Percentiles rank a stretch among this genome's conserved stretches.
Evolutionary conservation across 148 eudicot genomes (phyloP).

Genomic region (Nepenthes gracilis): DNA sequence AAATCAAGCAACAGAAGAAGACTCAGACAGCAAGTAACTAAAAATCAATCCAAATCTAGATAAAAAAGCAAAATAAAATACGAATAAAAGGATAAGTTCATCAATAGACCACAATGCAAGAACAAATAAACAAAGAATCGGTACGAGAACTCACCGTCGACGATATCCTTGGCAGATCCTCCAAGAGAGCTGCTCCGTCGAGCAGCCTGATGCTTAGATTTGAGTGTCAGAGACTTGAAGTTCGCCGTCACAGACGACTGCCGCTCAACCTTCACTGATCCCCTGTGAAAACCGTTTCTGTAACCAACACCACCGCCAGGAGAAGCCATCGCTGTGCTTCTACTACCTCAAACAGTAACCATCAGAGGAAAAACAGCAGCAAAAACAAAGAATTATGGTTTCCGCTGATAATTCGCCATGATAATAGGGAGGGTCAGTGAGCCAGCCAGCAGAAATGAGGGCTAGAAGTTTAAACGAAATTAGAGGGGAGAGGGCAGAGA

Average conservation of each 20-base stretch:
- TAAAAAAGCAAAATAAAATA: too few relatives aligned
- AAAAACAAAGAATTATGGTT: too few relatives aligned
- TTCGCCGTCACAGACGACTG: background rate
- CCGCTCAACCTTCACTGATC: slow-evolving; percentile 1
- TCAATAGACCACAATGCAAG: background rate
- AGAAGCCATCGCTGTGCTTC: background rate
- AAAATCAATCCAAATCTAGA: too few relatives aligned
- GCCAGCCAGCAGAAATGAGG: too few relatives aligned
- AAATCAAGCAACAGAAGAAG: too few relatives aligned
- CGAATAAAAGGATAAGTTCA: background rate
- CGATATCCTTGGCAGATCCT: slow-evolving; percentile 3
- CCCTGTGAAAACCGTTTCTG: background rate
- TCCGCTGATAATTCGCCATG: too few relatives aligned
- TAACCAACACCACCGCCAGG: slow-evolving; percentile 2
- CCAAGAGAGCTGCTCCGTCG: background rate
- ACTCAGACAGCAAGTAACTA: too few relatives aligned
- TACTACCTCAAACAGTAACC: too few relatives aligned
- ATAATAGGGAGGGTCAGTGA: too few relatives aligned
- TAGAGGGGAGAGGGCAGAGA: too few relatives aligned
- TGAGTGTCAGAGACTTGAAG: background rate
- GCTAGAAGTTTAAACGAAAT: too few relatives aligned
- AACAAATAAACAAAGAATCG: background rate
- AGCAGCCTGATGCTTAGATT: background rate
- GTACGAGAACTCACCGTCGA: background rate
- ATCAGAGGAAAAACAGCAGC: too few relatives aligned